Conservation (phyloP, 2,329 filamentous ascomycete species). For the Mycosphaerella sp. region DNA sequence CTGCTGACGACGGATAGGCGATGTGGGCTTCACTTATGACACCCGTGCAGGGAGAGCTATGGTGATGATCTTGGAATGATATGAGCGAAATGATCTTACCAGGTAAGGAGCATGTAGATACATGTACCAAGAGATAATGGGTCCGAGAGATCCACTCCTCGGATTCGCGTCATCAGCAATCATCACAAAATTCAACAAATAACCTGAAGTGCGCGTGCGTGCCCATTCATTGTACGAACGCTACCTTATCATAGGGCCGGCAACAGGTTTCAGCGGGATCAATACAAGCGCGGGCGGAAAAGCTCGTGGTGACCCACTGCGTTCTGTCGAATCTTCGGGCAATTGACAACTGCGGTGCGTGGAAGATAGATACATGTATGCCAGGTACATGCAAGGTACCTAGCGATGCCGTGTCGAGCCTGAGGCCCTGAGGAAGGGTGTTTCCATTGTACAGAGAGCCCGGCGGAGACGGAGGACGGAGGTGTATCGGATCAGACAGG, state of each 20-base stretch:
- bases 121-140: not conserved
- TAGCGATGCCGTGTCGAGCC: no score
- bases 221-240: not conserved
- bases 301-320: no score
- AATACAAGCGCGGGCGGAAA: not conserved
- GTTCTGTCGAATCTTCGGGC: no score
- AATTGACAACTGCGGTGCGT: no score
- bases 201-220: no score
- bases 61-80: not conserved
- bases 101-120: not conserved
- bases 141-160: no score
- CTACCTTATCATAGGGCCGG: not conserved
- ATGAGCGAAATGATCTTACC: not conserved
- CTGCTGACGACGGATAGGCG: constrained; percentile 11
- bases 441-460: no score
- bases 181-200: no score
- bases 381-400: no score
- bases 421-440: no score
- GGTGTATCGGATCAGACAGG: constrained; percentile 1
- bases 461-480: constrained; percentile 7
- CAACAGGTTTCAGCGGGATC: not conserved
- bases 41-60: not conserved
- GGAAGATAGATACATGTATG: no score
- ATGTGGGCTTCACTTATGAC: constrained; percentile 4
- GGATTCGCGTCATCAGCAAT: no score